A percentile compares a stretch with the other conserved stretches of the same genome.
phyloP scores from a whole-genome alignment of 805 yeast genomes.

The Cyberlindnera saturnus region DNA sequence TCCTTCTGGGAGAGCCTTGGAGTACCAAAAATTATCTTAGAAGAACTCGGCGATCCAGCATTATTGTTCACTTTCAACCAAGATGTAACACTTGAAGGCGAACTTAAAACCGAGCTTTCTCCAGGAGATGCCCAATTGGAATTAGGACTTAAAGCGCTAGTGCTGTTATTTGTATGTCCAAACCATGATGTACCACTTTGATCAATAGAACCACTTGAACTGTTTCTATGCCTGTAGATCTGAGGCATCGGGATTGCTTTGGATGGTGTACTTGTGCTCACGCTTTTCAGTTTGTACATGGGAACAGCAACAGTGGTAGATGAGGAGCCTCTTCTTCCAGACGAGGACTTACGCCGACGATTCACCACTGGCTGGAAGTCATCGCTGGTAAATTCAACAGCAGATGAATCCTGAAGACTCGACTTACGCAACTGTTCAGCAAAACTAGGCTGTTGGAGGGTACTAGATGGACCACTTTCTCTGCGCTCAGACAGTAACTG shows the following conservation, averaged over 20 bases:
- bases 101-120: not conserved
- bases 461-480: conserved; percentile 2
- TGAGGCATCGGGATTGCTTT: not conserved
- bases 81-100: not conserved
- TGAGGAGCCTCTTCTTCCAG: conserved; percentile 16
- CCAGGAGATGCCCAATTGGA: conserved; percentile 8
- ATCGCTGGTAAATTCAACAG: conserved; percentile 24
- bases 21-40: conserved; percentile 8
- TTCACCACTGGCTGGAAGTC: conserved; percentile 30
- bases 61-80: not conserved
- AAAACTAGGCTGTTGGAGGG: conserved; percentile 2
- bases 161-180: not conserved
- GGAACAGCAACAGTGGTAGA: not conserved
- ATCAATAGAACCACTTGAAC: not conserved
- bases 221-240: not conserved
- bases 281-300: not conserved
- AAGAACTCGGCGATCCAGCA: conserved; percentile 1
- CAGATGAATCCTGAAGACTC: conserved; percentile 16
- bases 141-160: conserved; percentile 5
- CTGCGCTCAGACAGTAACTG: conserved; percentile 5
- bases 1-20: conserved; percentile 48
- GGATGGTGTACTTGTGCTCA: conserved; percentile 3
- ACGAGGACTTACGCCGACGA: conserved; percentile 27
- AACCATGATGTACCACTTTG: not conserved
- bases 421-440: conserved; percentile 3